A percentile compares a stretch with the other conserved stretches of the same genome.
Conservation (phyloP, 768 basidiomycete genomes). For the Hygrophoropsis aurantiaca region DNA sequence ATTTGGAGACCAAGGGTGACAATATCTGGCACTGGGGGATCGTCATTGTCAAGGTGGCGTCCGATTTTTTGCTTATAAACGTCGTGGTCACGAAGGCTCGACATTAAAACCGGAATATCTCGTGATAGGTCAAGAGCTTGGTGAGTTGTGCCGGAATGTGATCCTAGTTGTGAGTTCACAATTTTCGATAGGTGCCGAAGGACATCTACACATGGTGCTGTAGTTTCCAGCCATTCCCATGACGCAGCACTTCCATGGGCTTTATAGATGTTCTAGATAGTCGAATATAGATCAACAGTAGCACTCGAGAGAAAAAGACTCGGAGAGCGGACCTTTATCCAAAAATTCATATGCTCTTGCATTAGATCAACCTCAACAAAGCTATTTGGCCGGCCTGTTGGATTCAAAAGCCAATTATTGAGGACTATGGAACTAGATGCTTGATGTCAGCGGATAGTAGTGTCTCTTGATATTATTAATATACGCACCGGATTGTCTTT, state of each 20-base stretch:
- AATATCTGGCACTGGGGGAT: conserved; percentile 15
- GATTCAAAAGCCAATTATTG: conserved; percentile 35
- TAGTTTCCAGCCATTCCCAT: conserved; percentile 14
- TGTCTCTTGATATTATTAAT: background rate
- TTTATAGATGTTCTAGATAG: background rate
- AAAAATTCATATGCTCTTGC: conserved; percentile 35
- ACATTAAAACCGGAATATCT: conserved; percentile 28
- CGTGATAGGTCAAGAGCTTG: conserved; percentile 15
- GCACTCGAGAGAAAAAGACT: background rate
- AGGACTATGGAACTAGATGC: conserved; percentile 23
- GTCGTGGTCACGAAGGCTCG: conserved; percentile 15
- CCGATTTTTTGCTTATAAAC: conserved; percentile 20
- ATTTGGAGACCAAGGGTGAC: conserved; percentile 10
- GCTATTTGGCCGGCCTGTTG: conserved; percentile 16
- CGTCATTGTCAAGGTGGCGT: conserved; percentile 15
- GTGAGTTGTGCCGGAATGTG: conserved; percentile 32
- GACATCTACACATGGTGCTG: conserved; percentile 18
- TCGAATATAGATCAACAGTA: background rate
- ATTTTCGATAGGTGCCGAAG: conserved; percentile 22
- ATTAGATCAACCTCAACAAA: conserved; percentile 31
- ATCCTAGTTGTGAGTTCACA: conserved; percentile 24
- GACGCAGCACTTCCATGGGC: conserved; percentile 10
- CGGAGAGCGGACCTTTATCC: conserved; percentile 31
- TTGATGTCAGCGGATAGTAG: background rate
- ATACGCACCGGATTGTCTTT: conserved; percentile 18